A percentile compares a stretch with the other conserved stretches of the same genome.
phyloP scores from a whole-genome alignment of 1,139 yeast genomes.

The Yamadazyma taylorii region DNA sequence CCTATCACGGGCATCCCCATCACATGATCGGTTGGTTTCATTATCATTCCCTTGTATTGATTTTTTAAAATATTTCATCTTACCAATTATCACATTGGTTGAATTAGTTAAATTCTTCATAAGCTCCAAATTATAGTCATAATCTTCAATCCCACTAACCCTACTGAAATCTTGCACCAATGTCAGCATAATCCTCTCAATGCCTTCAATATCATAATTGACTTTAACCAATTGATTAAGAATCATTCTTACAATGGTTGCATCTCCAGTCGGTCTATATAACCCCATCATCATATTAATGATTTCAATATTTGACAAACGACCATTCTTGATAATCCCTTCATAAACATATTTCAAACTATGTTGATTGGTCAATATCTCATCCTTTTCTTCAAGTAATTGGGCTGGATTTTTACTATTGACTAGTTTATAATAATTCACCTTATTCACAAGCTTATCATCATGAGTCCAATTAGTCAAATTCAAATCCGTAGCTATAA shows the following conservation, averaged over 20 bases:
- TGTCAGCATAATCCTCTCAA: conserved; percentile 6
- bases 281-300: conserved; percentile 7
- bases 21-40: conserved; percentile 1
- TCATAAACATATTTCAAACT: conserved; percentile 6
- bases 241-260: conserved; percentile 6
- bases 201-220: conserved; percentile 6
- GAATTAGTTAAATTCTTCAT: conserved; percentile 9
- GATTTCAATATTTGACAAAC: conserved; percentile 4
- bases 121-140: conserved; percentile 2
- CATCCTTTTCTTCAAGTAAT: too few species aligned
- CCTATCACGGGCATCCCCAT: too few species aligned
- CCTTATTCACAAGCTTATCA: conserved; percentile 30
- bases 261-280: conserved; percentile 9
- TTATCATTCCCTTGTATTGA: too few species aligned
- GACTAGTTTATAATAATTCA: conserved; percentile 23
- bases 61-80: conserved; percentile 7
- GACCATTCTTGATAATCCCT: conserved; percentile 5
- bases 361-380: too few species aligned
- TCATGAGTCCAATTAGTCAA: conserved; percentile 31
- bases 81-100: conserved; percentile 7
- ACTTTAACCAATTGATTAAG: conserved; percentile 6
- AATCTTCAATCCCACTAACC: conserved; percentile 4
- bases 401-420: conserved; percentile 6
- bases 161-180: conserved; percentile 9
- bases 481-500: conserved; percentile 36